phyloP scores from a whole-genome alignment of 768 basidiomycete genomes.

The Crassisporium funariophilum region DNA sequence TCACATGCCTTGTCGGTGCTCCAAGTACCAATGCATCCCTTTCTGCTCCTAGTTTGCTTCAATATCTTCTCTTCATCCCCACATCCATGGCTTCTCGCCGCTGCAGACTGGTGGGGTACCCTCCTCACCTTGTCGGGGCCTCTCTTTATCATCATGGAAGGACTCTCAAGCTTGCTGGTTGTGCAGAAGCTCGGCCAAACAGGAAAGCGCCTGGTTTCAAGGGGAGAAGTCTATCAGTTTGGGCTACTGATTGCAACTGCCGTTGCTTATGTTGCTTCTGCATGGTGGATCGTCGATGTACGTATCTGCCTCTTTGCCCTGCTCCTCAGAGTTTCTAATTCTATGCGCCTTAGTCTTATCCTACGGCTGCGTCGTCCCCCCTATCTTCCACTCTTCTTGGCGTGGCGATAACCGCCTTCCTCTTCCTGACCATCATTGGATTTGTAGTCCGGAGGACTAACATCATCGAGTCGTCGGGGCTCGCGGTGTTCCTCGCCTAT shows the following conservation, averaged over 20 bases:
- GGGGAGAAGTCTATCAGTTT: slow-evolving; percentile 78
- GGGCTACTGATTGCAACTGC: slow-evolving; percentile 75
- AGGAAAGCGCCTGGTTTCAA: slow-evolving; percentile 67
- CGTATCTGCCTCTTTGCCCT: slow-evolving; percentile 30
- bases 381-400: slow-evolving; percentile 89
- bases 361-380: slow-evolving; percentile 79
- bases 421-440: slow-evolving; percentile 91
- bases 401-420: slow-evolving; percentile 81
- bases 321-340: slow-evolving; percentile 11
- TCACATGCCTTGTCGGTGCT: slow-evolving; percentile 73
- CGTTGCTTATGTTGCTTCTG: slow-evolving; percentile 76
- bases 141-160: slow-evolving; percentile 80
- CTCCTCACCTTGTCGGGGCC: slow-evolving; percentile 73
- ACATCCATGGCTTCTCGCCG: slow-evolving; percentile 55
- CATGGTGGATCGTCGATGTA: slow-evolving; percentile 86
- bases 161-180: slow-evolving; percentile 80
- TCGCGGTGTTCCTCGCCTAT: slow-evolving; percentile 87
- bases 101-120: slow-evolving; percentile 73
- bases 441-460: slow-evolving; percentile 88
- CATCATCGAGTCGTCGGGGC: slow-evolving; percentile 87
- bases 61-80: slow-evolving; percentile 75
- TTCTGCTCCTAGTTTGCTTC: slow-evolving; percentile 84
- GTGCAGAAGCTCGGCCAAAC: slow-evolving; percentile 81
- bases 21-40: slow-evolving; percentile 86
- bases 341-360: slow-evolving; percentile 60